These are phyloP conservation scores for Terfezia boudieri DNA, from an alignment of 495 filamentous ascomycete species.

Conservation along the genomic window DNA sequence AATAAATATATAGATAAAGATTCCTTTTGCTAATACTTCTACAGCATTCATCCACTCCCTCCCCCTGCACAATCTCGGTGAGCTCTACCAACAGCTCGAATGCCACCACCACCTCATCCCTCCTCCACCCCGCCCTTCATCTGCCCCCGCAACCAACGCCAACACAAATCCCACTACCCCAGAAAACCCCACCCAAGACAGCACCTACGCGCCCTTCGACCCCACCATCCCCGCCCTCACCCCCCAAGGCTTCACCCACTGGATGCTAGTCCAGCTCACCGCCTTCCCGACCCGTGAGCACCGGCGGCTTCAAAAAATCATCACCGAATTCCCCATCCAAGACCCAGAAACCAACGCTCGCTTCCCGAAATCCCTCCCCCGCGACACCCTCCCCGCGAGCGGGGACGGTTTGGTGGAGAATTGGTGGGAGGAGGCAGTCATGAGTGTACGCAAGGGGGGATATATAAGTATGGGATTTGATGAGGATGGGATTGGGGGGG, in stretches of 20 bases:
- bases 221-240: constrained; percentile 62
- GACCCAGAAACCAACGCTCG: constrained; percentile 6
- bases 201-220: constrained; percentile 32
- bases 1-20: too few species aligned
- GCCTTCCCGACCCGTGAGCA: constrained; percentile 62
- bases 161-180: constrained; percentile 8
- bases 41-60: constrained; percentile 28
- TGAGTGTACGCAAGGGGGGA: not conserved
- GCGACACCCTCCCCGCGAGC: constrained; percentile 14
- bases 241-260: constrained; percentile 52
- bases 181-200: constrained; percentile 45
- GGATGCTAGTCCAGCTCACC: constrained; percentile 52
- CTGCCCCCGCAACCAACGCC: too few species aligned
- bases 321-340: constrained; percentile 52
- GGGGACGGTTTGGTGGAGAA: constrained; percentile 1
- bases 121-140: constrained; percentile 22
- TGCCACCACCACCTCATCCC: constrained; percentile 72
- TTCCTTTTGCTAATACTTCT: constrained; percentile 7
- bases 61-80: constrained; percentile 27
- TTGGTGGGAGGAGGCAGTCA: not conserved
- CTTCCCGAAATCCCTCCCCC: constrained; percentile 15
- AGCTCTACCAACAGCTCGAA: constrained; percentile 50
- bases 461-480: not conserved
- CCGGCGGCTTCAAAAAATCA: constrained; percentile 46
- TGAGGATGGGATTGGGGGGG: not conserved